These are phyloP conservation scores for Uronychia binucleata DNA, from an alignment of 73 alveolate species.

Conservation along the genomic window DNA sequence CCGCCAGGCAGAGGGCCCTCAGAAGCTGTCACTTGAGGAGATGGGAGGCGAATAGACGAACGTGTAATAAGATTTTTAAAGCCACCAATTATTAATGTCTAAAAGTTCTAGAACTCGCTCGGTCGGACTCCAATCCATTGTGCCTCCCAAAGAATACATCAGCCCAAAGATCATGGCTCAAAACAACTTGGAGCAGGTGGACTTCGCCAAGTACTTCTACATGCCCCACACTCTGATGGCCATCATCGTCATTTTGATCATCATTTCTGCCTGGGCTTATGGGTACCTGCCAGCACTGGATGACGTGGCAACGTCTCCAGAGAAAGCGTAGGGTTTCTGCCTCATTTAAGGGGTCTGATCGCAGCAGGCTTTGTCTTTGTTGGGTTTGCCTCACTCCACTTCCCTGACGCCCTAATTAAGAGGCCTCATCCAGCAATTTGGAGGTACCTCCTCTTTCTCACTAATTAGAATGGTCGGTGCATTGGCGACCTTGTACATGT, in stretches of 20 bases:
- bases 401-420: constrained; percentile 62
- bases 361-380: constrained; percentile 34
- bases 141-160: constrained; percentile 32
- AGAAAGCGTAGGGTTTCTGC: constrained; percentile 14
- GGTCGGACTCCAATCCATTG: constrained; percentile 48
- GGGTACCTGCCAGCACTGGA: constrained; percentile 18
- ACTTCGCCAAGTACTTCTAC: constrained; percentile 39
- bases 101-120: constrained; percentile 8
- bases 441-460: constrained; percentile 20
- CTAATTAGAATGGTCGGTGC: constrained; percentile 68
- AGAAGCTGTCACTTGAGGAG: not conserved
- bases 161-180: constrained; percentile 44
- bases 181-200: constrained; percentile 50
- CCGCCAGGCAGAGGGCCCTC: not conserved
- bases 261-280: constrained; percentile 12
- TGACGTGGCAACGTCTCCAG: not conserved
- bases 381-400: constrained; percentile 44
- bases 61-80: too few relatives aligned
- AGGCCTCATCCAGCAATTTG: constrained; percentile 93
- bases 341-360: constrained; percentile 33
- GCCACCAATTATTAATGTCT: not conserved
- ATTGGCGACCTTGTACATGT: constrained; percentile 52
- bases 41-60: not conserved
- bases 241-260: constrained; percentile 13
- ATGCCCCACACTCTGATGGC: constrained; percentile 49